Evolutionary conservation across 176 grass and related monocot genomes (phyloP).

Genomic region (Chrysopogon serrulatus): DNA sequence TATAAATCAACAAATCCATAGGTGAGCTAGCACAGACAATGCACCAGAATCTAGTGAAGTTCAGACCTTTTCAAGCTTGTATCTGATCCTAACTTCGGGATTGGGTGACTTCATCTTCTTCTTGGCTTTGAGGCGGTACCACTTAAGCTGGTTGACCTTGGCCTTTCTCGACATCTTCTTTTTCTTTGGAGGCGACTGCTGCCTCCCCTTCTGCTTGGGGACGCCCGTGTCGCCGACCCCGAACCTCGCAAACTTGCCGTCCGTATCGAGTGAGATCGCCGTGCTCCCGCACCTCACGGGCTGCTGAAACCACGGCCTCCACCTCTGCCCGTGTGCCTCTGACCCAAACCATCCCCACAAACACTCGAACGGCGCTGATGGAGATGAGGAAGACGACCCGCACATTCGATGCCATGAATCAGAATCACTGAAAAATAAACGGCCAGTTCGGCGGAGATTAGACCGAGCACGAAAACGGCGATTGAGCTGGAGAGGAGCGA

Average conservation of each 20-base stretch:
- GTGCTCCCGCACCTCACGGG: constrained; percentile 36
- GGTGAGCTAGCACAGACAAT: background rate
- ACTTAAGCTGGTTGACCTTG: constrained; percentile 75
- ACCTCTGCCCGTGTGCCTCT: background rate
- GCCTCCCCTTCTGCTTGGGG: background rate
- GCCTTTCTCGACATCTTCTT: constrained; percentile 74
- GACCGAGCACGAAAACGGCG: background rate
- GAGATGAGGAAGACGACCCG: background rate
- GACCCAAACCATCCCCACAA: background rate
- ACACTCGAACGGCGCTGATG: background rate
- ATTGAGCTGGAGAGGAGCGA: background rate
- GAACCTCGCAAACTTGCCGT: constrained; percentile 45
- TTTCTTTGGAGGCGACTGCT: constrained; percentile 1
- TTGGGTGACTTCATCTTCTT: constrained; percentile 83
- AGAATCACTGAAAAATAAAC: constrained; percentile 19
- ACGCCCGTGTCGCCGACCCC: background rate
- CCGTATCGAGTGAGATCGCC: constrained; percentile 36
- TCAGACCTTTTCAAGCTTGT: constrained; percentile 56
- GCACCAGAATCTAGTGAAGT: no score
- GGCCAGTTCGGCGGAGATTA: background rate
- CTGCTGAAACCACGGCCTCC: background rate
- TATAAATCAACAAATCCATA: background rate
- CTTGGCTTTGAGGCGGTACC: constrained; percentile 77
- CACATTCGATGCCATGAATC: background rate
- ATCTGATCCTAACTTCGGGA: constrained; percentile 78